Percentiles rank a stretch among this genome's conserved stretches.
Conservation (phyloP, 805 yeast species). For the Sungouiozyma intestinalis region DNA sequence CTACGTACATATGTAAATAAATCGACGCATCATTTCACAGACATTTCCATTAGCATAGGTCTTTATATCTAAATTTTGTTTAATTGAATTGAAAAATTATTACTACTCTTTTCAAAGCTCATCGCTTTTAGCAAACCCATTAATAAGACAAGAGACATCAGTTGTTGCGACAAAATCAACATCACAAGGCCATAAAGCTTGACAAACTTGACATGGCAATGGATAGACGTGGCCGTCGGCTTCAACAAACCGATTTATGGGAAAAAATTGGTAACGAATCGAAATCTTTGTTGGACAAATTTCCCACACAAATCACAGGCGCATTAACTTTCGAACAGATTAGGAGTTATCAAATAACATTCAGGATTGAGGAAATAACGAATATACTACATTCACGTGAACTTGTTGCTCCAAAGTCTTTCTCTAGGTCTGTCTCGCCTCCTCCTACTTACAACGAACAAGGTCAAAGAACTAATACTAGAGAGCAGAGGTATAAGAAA, state of each 20-base stretch:
- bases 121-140: no score
- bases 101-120: no score
- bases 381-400: slow-evolving; percentile 31
- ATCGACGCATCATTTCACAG: no score
- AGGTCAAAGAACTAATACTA: slow-evolving; percentile 80
- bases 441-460: slow-evolving; percentile 79
- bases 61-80: no score
- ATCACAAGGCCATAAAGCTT: no score
- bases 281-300: slow-evolving; percentile 6
- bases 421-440: slow-evolving; percentile 69
- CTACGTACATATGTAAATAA: no score
- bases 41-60: no score
- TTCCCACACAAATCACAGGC: slow-evolving; percentile 38
- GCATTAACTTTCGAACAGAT: slow-evolving; percentile 65
- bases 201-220: neutral
- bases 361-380: slow-evolving; percentile 74
- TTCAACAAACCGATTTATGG: slow-evolving; percentile 7
- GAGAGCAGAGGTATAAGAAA: slow-evolving; percentile 55
- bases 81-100: no score
- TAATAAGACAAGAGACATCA: no score
- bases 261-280: slow-evolving; percentile 4
- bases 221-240: neutral
- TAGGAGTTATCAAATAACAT: slow-evolving; percentile 57
- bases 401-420: slow-evolving; percentile 35
- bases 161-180: no score